Percentiles rank a stretch among this genome's conserved stretches.
These are phyloP conservation scores for Meira nashicola DNA, from an alignment of 1,284 basidiomycete genomes.

Conservation along the genomic window DNA sequence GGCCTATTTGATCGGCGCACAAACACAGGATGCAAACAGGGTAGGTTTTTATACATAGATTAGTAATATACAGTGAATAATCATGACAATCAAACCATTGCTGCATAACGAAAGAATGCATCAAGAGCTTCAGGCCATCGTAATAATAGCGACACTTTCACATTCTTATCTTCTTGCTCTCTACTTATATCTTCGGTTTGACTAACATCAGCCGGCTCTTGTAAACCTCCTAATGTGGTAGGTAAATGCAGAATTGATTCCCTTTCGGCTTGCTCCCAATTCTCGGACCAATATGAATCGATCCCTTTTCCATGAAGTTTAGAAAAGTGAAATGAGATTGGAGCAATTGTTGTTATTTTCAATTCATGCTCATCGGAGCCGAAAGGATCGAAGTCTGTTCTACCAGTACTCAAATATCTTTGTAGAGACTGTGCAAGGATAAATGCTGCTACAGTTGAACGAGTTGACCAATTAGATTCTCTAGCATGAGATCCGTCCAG, in stretches of 20 bases:
- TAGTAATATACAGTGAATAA: not conserved
- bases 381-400: no score
- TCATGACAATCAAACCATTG: not conserved
- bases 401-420: not conserved
- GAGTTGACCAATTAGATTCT: constrained; percentile 2
- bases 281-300: not conserved
- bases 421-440: not conserved
- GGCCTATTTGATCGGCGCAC: no score
- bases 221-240: not conserved
- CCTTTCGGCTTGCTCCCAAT: not conserved
- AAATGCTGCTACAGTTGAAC: not conserved
- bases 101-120: constrained; percentile 1
- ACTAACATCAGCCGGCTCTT: no score
- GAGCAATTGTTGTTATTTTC: not conserved
- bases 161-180: not conserved
- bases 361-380: no score
- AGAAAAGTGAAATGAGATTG: not conserved
- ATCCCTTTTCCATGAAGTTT: not conserved
- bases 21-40: no score
- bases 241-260: not conserved
- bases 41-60: no score
- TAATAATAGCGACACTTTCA: not conserved
- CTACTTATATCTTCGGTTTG: not conserved
- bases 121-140: not conserved
- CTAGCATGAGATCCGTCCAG: not conserved